These are phyloP conservation scores for Theileria luwenshuni DNA, from an alignment of 169 alveolate species.

Conservation along the genomic window DNA sequence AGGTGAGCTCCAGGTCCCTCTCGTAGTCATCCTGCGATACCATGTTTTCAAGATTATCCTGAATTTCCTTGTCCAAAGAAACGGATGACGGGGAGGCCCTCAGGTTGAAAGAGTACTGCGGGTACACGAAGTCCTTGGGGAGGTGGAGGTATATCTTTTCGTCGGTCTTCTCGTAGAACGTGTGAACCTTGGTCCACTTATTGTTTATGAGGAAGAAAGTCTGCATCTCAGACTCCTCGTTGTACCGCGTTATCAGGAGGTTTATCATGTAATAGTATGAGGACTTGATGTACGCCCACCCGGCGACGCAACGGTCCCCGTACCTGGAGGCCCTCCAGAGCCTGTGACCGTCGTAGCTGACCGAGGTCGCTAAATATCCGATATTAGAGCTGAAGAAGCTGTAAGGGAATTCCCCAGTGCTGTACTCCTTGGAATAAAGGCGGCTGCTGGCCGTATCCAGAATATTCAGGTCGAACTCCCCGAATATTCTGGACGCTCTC, in stretches of 20 bases:
- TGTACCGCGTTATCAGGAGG: not conserved
- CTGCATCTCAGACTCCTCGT: slow-evolving; percentile 13
- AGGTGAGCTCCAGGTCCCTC: not conserved
- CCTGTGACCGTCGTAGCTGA: not conserved
- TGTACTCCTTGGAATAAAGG: not conserved
- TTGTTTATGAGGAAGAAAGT: not conserved
- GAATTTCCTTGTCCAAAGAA: not conserved
- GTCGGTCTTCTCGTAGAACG: not conserved
- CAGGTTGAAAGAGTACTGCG: not conserved
- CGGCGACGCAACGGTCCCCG: slow-evolving; percentile 18
- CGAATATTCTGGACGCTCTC: not conserved
- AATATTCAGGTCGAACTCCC: not conserved
- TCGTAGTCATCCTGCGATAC: not conserved
- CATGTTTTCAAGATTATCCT: not conserved
- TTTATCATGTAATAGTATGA: slow-evolving; percentile 4
- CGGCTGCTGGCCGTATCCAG: not conserved
- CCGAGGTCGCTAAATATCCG: not conserved
- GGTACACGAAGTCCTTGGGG: slow-evolving; percentile 5
- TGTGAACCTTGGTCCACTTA: slow-evolving; percentile 4
- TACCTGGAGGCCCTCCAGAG: not conserved
- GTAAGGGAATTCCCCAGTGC: not conserved
- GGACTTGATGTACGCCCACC: not conserved
- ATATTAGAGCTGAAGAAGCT: not conserved
- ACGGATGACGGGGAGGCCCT: not conserved
- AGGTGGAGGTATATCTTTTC: not conserved